A percentile compares a stretch with the other conserved stretches of the same genome.
These are phyloP conservation scores for Penicillium sp. DNA, from an alignment of 2,329 filamentous ascomycete genomes.

Conservation along the genomic window DNA sequence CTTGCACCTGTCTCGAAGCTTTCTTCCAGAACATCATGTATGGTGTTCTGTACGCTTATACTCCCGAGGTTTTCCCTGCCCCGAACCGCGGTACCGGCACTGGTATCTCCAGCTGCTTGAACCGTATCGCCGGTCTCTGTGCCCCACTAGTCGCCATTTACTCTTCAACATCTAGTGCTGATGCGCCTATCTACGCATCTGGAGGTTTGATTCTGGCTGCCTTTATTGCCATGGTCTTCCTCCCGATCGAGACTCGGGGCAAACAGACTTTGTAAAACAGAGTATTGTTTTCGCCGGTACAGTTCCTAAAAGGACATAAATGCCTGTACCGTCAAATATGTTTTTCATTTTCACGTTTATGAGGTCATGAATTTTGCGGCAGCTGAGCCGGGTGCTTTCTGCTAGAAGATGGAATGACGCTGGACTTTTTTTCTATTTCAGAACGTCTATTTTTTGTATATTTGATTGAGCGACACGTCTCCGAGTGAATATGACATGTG, in stretches of 20 bases:
- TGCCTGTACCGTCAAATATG: background rate
- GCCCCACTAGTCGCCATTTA: constrained; percentile 53
- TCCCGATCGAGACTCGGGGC: constrained; percentile 54
- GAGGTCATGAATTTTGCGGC: background rate
- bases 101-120: constrained; percentile 52
- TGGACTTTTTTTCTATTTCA: background rate
- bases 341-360: background rate
- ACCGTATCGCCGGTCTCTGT: constrained; percentile 50
- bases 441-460: background rate
- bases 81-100: constrained; percentile 60
- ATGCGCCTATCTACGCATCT: constrained; percentile 51
- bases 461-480: background rate
- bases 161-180: constrained; percentile 39
- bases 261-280: constrained; percentile 44
- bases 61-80: constrained; percentile 62
- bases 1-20: constrained; percentile 58
- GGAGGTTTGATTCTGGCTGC: constrained; percentile 50
- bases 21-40: constrained; percentile 64
- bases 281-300: background rate
- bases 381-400: background rate
- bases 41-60: constrained; percentile 62
- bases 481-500: constrained; percentile 1
- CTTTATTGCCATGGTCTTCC: constrained; percentile 49
- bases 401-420: background rate
- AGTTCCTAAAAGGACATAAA: background rate